These are phyloP conservation scores for Mycena rosella DNA, from an alignment of 768 basidiomycete species.

Conservation along the genomic window DNA sequence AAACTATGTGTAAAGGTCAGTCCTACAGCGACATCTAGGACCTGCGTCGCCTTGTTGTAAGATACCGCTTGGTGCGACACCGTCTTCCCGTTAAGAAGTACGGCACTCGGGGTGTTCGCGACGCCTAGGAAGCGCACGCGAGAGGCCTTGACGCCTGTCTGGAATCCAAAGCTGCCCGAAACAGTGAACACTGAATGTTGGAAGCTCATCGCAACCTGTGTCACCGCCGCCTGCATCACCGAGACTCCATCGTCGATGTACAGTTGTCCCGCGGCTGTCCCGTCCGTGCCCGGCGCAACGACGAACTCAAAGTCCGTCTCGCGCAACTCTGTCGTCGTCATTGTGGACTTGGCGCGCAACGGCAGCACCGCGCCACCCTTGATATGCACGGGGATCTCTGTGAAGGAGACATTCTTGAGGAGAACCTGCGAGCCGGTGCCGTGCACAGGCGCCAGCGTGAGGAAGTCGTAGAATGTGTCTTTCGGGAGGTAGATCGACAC, in stretches of 20 bases:
- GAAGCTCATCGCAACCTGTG: conserved; percentile 51
- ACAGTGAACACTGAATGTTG: conserved; percentile 47
- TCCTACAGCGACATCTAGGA: conserved; percentile 59
- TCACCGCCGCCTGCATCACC: conserved; percentile 48
- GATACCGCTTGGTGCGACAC: conserved; percentile 38
- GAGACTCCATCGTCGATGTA: conserved; percentile 79
- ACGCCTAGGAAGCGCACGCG: conserved; percentile 57
- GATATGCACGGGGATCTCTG: conserved; percentile 74
- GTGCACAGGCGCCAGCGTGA: conserved; percentile 59
- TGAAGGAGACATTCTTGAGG: conserved; percentile 63
- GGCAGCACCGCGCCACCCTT: conserved; percentile 71
- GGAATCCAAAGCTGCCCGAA: conserved; percentile 53
- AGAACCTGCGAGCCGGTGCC: conserved; percentile 61
- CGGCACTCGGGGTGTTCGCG: conserved; percentile 43
- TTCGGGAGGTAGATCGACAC: conserved; percentile 73
- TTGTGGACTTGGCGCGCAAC: conserved; percentile 64
- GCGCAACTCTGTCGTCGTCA: conserved; percentile 71
- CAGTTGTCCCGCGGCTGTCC: conserved; percentile 63
- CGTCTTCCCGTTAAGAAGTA: conserved; percentile 45
- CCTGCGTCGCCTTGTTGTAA: conserved; percentile 55
- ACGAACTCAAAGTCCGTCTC: conserved; percentile 71
- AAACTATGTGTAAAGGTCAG: conserved; percentile 52
- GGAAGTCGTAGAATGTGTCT: conserved; percentile 77
- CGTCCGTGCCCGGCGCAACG: conserved; percentile 68
- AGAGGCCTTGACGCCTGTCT: conserved; percentile 51